Base-by-base conservation (phyloP, 345 rosid genomes). In the Firmiana major region DNA sequence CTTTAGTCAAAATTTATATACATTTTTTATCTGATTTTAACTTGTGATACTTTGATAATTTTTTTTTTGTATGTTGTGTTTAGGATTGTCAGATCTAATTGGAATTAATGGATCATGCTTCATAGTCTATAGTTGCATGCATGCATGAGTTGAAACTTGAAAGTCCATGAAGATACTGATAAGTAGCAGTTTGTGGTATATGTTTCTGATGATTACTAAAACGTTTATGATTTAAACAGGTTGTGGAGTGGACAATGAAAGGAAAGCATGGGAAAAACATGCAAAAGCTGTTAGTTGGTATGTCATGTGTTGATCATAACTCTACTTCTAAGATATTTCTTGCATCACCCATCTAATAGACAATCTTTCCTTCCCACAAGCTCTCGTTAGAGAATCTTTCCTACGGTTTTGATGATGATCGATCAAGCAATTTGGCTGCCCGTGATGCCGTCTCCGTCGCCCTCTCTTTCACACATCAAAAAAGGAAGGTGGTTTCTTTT, bases 251-350 rank as follows among this genome's bases (percentile, higher is more conserved):
- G 46, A 66, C 78, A 67, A 57, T 28, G 53, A 13, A 13, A 38
- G 73, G 40, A 71, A 75, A 62, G 17, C 17, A 11, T 9, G 31
- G 36, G 57, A 19, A 22, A 71, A 53, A 43, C 43, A 48, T 57
- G 66, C 55, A 69, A 74, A 34, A 64, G 15, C 9, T 40, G 70
- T 43, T 78, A 36, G 81, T 55, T 81, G 73, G 66, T 28, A 78
- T 22, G 67, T 79, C 48, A 64, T 28, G 58, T 40, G 26, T 24
- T 73, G 69, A 60, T 71, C 66, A 26, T 16, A 12, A 53, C 42
- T 51, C 72, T 49, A 62, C 63, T 53, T 63, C 38, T 21, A 70
- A 76, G 79, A 80, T 71, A 63, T 54, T 71, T 71, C 64, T 73
- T 65, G 71, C 59, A 73, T 46, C 75, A 81, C 22, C 63, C 46